Evolutionary conservation across 768 basidiomycete genomes (phyloP).

Genomic region (Suillus tomentosus): DNA sequence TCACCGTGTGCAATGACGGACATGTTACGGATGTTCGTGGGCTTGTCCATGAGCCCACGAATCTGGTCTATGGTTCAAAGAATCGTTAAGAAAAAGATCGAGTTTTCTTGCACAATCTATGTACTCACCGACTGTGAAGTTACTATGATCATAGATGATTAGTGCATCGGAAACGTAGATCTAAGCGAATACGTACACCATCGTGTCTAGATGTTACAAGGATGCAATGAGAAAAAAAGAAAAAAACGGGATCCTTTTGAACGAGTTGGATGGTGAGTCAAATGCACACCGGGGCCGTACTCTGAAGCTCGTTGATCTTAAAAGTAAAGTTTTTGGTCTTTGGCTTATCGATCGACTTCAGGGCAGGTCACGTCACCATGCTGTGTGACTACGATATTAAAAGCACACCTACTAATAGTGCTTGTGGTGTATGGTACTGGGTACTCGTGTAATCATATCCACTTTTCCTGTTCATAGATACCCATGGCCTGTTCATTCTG

Average conservation of each 20-base stretch:
- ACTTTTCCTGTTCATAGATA: background rate
- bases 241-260: constrained; percentile 20
- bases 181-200: constrained; percentile 68
- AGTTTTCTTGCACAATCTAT: background rate
- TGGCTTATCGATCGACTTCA: constrained; percentile 49
- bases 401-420: background rate
- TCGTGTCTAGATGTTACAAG: constrained; percentile 57
- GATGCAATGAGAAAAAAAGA: constrained; percentile 19
- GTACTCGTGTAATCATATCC: background rate
- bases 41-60: constrained; percentile 83
- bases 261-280: constrained; percentile 21
- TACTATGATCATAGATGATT: constrained; percentile 51
- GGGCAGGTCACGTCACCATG: constrained; percentile 37
- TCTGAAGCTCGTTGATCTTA: constrained; percentile 18
- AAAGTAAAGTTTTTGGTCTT: constrained; percentile 17
- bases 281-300: constrained; percentile 32
- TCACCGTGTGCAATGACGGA: constrained; percentile 89
- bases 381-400: background rate
- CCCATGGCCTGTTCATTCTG: no score
- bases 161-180: constrained; percentile 22
- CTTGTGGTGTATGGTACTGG: no score
- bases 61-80: constrained; percentile 66
- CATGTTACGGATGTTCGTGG: constrained; percentile 95
- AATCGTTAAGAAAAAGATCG: background rate
- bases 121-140: constrained; percentile 84